phyloP scores from a whole-genome alignment of 73 alveolate genomes.

The Paraurostyla sp. region DNA sequence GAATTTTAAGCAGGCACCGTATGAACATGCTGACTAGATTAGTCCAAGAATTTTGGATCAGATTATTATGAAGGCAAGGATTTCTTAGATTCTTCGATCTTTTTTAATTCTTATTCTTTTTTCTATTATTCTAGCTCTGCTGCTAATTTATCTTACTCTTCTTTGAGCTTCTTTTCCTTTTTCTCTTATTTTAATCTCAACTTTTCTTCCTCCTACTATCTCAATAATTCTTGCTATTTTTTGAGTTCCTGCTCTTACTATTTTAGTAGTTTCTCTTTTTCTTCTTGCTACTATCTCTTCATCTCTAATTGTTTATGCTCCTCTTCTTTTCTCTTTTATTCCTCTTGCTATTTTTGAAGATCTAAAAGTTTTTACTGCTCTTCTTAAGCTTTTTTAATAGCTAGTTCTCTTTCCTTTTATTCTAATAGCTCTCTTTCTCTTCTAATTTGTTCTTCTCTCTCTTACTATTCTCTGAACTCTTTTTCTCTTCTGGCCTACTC shows the following conservation, averaged over 20 bases:
- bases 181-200: background rate
- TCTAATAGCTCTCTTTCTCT: constrained; percentile 8
- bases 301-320: constrained; percentile 8
- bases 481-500: background rate
- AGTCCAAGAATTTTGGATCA: constrained; percentile 41
- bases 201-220: constrained; percentile 18
- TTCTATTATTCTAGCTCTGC: background rate
- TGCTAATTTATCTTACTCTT: background rate
- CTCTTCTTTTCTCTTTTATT: constrained; percentile 15
- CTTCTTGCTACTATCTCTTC: background rate
- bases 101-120: background rate
- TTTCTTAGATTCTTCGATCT: background rate
- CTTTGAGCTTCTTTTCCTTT: background rate
- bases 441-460: constrained; percentile 5
- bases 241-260: background rate
- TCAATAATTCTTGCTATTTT: background rate
- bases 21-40: constrained; percentile 36
- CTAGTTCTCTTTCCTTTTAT: background rate
- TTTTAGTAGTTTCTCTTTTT: background rate
- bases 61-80: too few species aligned
- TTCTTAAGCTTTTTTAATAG: background rate
- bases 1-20: constrained; percentile 24
- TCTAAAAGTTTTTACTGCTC: background rate
- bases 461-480: background rate
- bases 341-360: background rate